Evolutionary conservation across 2,329 filamentous ascomycete species (phyloP), one percentile per base, ranked within the genome.

Genomic region (Aspergillus piperis): DNA sequence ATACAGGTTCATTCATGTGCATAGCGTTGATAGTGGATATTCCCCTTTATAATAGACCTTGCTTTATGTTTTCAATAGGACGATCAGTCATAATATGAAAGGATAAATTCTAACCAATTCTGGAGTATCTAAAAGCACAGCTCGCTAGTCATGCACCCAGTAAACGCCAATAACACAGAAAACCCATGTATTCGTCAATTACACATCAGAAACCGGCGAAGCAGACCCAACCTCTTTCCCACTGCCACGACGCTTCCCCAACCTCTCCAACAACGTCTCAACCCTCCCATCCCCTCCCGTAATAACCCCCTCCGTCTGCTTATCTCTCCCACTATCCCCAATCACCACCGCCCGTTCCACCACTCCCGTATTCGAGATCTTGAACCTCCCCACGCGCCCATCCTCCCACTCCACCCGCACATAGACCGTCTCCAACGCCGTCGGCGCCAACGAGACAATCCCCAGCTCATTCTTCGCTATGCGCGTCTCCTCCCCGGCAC

Each of bases 271-370:
- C 15, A 77, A 59, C 1, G 62, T 70, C 58, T 78, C 76, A 39
- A 78, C 65, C 17, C 73, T 66, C 5, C 73, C 68, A 59, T 75
- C 71, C 4, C 72, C 73, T 0, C 73, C 70, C 27, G 69, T 72
- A 58, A 80, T 68, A 1, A 70, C 61, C 63, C 67, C 69, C 57
- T 79, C 77, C 3, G 68, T 64, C 47, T 51, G 48, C 57, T 77
- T 78, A 62, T 78, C 77, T 27, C 77, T 66, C 1, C 76, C 76
- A 17, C 60, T 21, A 44, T 77, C 75, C 2, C 76, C 77, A 63
- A 80, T 75, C 13, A 81, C 74, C 49, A 80, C 75, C 3, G 76
- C 78, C 10, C 76, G 68, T 58, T 80, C 76, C 30, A 81, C 72
- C 36, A 69, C 55, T 3, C 79, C 79, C 8, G 69, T 60, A 65